phyloP scores from a whole-genome alignment of 495 filamentous ascomycete species.

The Aspergillus diversus region DNA sequence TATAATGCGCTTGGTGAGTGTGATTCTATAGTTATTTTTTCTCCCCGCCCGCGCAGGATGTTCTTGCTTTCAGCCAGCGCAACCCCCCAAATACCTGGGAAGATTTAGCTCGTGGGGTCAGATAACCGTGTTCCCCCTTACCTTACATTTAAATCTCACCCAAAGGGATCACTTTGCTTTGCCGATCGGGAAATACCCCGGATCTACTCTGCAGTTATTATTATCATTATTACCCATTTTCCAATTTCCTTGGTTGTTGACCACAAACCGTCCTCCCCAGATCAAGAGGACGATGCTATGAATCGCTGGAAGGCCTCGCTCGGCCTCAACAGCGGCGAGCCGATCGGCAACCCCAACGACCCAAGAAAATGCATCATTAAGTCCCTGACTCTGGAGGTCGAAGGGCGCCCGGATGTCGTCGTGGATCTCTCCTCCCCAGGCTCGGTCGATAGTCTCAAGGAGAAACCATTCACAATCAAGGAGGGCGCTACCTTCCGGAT shows the following conservation, averaged over 20 bases:
- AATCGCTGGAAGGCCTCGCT: constrained; percentile 97
- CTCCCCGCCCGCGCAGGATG: no score
- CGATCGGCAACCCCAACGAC: constrained; percentile 71
- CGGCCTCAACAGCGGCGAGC: constrained; percentile 71
- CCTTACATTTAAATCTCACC: not conserved
- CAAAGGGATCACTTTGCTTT: not conserved
- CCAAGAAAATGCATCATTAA: constrained; percentile 86
- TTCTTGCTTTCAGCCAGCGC: no score
- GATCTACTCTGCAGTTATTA: no score
- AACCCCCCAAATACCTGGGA: not conserved
- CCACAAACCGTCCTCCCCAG: constrained; percentile 28
- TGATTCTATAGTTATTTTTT: not conserved
- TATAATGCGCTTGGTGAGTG: constrained; percentile 87
- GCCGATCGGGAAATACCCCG: no score
- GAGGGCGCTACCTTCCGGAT: constrained; percentile 91
- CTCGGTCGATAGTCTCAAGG: constrained; percentile 71
- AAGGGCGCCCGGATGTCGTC: constrained; percentile 77
- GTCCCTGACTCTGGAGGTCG: constrained; percentile 79
- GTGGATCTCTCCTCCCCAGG: constrained; percentile 74
- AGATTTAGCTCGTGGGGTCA: constrained; percentile 8
- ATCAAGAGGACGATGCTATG: constrained; percentile 84
- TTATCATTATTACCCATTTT: not conserved
- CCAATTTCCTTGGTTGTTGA: constrained; percentile 13
- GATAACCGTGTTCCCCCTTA: constrained; percentile 1
- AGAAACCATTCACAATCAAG: constrained; percentile 95